phyloP scores from a whole-genome alignment of 169 alveolate genomes.

The Plasmodium falciparum region DNA sequence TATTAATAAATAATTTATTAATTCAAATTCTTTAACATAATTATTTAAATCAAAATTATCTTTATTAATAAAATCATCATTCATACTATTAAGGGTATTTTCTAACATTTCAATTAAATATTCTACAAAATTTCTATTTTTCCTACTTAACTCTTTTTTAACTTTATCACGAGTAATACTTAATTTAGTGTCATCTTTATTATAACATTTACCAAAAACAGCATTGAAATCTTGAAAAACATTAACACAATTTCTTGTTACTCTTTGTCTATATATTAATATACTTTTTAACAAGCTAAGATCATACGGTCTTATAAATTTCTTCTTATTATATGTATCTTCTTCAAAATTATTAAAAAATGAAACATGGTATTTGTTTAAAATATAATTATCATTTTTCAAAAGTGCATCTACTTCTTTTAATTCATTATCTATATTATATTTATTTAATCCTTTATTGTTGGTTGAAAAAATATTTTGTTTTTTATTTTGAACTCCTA shows the following conservation, averaged over 20 bases:
- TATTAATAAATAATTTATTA: slow-evolving; percentile 20
- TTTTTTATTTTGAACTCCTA: background rate
- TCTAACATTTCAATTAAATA: background rate
- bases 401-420: no score
- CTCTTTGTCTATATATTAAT: slow-evolving; percentile 36
- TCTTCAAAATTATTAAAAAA: slow-evolving; percentile 10
- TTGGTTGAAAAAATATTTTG: slow-evolving; percentile 20
- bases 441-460: slow-evolving; percentile 22
- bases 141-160: slow-evolving; percentile 14
- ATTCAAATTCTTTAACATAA: slow-evolving; percentile 26
- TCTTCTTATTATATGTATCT: slow-evolving; percentile 7
- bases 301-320: slow-evolving; percentile 42
- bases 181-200: slow-evolving; percentile 32
- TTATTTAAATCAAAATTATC: slow-evolving; percentile 31
- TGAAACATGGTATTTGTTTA: background rate
- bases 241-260: slow-evolving; percentile 20
- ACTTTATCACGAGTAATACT: slow-evolving; percentile 17
- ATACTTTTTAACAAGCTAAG: slow-evolving; percentile 15
- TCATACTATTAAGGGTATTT: slow-evolving; percentile 11
- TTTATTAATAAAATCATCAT: slow-evolving; percentile 33
- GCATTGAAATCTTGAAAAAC: background rate
- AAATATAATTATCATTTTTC: no score
- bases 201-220: slow-evolving; percentile 8
- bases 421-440: background rate
- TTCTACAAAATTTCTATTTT: slow-evolving; percentile 12